Base-by-base conservation (phyloP, 495 filamentous ascomycete species). In the Daldinia concentrica region DNA sequence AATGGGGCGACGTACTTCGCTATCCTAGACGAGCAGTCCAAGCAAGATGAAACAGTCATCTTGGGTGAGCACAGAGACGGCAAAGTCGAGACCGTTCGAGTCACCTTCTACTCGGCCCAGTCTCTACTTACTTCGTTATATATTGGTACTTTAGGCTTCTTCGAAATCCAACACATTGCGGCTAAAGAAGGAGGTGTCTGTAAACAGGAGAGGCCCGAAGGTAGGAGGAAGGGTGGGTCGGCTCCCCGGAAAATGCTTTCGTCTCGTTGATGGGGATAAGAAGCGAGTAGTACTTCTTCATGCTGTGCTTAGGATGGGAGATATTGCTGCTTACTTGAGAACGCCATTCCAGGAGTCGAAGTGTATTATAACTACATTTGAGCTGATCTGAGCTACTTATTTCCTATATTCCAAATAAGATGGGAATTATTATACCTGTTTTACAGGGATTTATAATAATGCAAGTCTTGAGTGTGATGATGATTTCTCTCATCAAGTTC, bases 11-110 rank as follows among this genome's bases (percentile, higher is more conserved):
- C 48, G 4, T 56, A 50, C 51, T 71, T 66, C 17, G 62, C 57
- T 6, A 29, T 71, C 4, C 36, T 66, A 22, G 68, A 66, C 17
- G 58, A 50, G 12, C 68, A 34, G 43, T 66, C 68, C 56, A n/a
- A 5, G 1, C 5, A 12, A 6, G 68, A 71, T 29, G 50, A 50
- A n/a, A 59, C 68, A 1, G 68, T 36, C 12, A 3, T 57, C 12
- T 14, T 71, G 8, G 62, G 60, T 3, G 29, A 29, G 3, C 22
- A 37, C 14, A 36, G 29, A 19, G 22, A 50, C 32, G 50, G 51
- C 3, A 41, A 22, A 32, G 15, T 62, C 3, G 27, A 58, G 9
- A 62, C 51, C 17, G 50, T 50, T 27, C 37, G 68, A 15, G 62
- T 30, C 11, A 41, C 57, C 11, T 71, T 71, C 39, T 36, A 37